These are phyloP conservation scores for Albatrellus ellisii DNA, from an alignment of 768 basidiomycete species.

Conservation along the genomic window DNA sequence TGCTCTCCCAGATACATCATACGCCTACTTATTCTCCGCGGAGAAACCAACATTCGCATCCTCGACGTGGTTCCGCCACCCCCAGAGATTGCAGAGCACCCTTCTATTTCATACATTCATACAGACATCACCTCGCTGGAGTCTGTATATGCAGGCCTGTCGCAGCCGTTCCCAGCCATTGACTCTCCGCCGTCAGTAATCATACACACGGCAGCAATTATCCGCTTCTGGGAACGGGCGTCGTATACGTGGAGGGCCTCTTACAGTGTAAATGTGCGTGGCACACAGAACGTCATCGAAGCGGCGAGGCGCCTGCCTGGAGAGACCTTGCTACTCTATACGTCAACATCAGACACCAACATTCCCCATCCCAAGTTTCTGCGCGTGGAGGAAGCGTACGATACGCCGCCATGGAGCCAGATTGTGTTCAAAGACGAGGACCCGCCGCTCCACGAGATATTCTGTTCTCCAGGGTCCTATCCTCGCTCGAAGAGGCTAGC, in stretches of 20 bases:
- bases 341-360: constrained; percentile 34
- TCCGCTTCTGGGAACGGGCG: constrained; percentile 16
- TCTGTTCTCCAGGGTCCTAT: constrained; percentile 32
- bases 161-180: constrained; percentile 14
- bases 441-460: constrained; percentile 29
- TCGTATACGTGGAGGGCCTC: constrained; percentile 12
- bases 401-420: constrained; percentile 8
- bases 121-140: constrained; percentile 21
- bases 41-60: constrained; percentile 22
- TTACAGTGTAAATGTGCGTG: constrained; percentile 35
- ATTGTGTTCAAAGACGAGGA: constrained; percentile 31
- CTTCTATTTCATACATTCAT: constrained; percentile 19
- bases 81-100: constrained; percentile 14
- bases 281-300: constrained; percentile 30
- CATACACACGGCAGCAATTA: constrained; percentile 16
- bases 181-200: constrained; percentile 14
- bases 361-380: constrained; percentile 26
- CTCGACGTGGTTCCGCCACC: constrained; percentile 21
- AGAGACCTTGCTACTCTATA: constrained; percentile 32
- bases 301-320: constrained; percentile 21
- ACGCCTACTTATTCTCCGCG: constrained; percentile 22
- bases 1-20: constrained; percentile 19
- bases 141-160: constrained; percentile 18
- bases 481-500: constrained; percentile 41
- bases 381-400: constrained; percentile 17